Evolutionary conservation across 2,329 filamentous ascomycete genomes (phyloP), one percentile per base, ranked within the genome.

Genomic region (Curvularia sp.): DNA sequence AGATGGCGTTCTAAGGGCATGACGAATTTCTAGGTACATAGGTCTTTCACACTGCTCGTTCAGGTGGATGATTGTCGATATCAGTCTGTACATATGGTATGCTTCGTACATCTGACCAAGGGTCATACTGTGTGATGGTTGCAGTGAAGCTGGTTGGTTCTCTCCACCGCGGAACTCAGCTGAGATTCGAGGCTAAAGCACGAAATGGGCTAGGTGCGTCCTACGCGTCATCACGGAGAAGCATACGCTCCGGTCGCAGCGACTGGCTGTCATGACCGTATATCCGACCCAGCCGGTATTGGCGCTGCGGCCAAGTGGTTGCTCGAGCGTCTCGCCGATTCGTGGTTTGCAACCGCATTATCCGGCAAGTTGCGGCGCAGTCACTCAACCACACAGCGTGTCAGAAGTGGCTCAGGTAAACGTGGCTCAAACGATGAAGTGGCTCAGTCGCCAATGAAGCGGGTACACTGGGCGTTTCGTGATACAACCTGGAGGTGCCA

Each of bases 401-500:
- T 49, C 44, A 41, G 51, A 53, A 53, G 56, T 59, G 57, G 41
- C 46, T 47, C 51, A 55, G 39, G 46, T 28, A 12, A 33, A 26
- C 31, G 56, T 55, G 56, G 56, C 52, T 58, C 52, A 55, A 49
- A 51, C 31, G 24, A 43, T 15, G 15, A 12, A 3, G 56, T 62
- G 59, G 59, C 59, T 51, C 56, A 59, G 53, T 59, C 51, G 48
- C 55, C 51, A 58, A 58, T 54, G 38, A 44, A 38, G 35, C 24
- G 20, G n/a, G 18, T 48, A 15, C 20, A 18, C 33, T 31, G 20
- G 41, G 20, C 18, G n/a, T 42, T 20, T 9, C 39, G 53, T 26
- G 33, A 56, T 47, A 56, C 41, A 41, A 43, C 47, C n/a, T 26
- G 22, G 18, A 12, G 20, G 41, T 28, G 26, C 47, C 18, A 31